These are phyloP conservation scores for Candida germanica DNA, from an alignment of 805 yeast genomes.

Conservation along the genomic window DNA sequence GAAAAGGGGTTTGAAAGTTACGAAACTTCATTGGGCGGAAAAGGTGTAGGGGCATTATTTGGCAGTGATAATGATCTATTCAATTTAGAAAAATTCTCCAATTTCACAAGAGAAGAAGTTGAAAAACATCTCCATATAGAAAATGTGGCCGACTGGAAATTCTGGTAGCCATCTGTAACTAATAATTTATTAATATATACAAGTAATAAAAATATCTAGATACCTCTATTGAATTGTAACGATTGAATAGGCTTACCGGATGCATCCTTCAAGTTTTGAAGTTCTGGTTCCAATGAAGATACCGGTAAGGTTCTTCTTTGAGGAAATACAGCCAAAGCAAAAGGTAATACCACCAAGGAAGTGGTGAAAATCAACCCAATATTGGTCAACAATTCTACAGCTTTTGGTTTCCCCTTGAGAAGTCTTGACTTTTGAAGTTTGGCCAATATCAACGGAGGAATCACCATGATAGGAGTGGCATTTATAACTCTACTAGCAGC, in stretches of 20 bases:
- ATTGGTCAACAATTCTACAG: conserved; percentile 68
- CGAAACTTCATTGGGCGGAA: conserved; percentile 82
- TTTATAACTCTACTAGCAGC: conserved; percentile 92
- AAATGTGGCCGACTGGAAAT: conserved; percentile 48
- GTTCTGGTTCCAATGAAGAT: conserved; percentile 57
- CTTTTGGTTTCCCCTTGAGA: conserved; percentile 63
- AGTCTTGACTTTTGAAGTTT: conserved; percentile 64
- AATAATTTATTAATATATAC: conserved; percentile 1
- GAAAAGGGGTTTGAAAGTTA: conserved; percentile 66
- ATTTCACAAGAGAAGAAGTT: conserved; percentile 44
- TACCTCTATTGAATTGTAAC: conserved; percentile 92
- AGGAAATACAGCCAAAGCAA: conserved; percentile 95
- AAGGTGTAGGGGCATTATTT: conserved; percentile 67
- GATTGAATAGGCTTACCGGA: conserved; percentile 54
- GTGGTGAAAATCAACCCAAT: conserved; percentile 83
- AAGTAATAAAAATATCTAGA: conserved; percentile 40
- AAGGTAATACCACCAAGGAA: conserved; percentile 84
- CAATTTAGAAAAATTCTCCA: conserved; percentile 32
- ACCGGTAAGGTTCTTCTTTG: conserved; percentile 70
- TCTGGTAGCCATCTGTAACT: no score
- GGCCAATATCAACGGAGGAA: conserved; percentile 86
- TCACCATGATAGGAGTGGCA: conserved; percentile 96
- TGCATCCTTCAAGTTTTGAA: conserved; percentile 58
- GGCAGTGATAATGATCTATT: conserved; percentile 16
- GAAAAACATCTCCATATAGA: conserved; percentile 47